Percentiles rank a stretch among this genome's conserved stretches.
Evolutionary conservation across 1,284 basidiomycete species (phyloP).

Genomic region (Apiotrichum siamense): DNA sequence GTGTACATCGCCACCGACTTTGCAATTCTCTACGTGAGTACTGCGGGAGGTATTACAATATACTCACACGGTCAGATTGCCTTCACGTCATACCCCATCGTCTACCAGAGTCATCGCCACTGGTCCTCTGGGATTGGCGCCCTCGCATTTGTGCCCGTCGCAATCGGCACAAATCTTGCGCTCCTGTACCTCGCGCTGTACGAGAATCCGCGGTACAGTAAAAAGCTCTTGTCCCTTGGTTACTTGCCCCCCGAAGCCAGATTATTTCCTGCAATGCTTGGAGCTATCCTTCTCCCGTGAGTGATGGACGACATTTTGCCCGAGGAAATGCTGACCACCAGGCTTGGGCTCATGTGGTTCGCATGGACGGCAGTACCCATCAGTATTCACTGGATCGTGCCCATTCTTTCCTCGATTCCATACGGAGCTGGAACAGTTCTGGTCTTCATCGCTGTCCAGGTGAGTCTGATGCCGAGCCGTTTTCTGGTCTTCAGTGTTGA

Average conservation of each 20-base stretch:
- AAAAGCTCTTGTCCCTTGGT: slow-evolving; percentile 14
- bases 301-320: slow-evolving; percentile 19
- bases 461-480: not conserved
- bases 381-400: slow-evolving; percentile 57
- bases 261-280: slow-evolving; percentile 56
- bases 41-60: not conserved
- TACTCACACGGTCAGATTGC: slow-evolving; percentile 15
- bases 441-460: slow-evolving; percentile 26
- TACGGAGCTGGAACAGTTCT: slow-evolving; percentile 51
- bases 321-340: not conserved
- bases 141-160: slow-evolving; percentile 60
- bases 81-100: slow-evolving; percentile 48
- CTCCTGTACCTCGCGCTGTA: slow-evolving; percentile 54
- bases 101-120: slow-evolving; percentile 24
- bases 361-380: slow-evolving; percentile 55
- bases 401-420: slow-evolving; percentile 57
- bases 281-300: slow-evolving; percentile 55
- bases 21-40: slow-evolving; percentile 30
- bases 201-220: slow-evolving; percentile 23
- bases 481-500: not conserved
- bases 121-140: slow-evolving; percentile 52
- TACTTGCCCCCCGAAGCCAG: slow-evolving; percentile 50
- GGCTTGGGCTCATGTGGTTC: slow-evolving; percentile 23
- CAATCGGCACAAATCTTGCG: slow-evolving; percentile 55
- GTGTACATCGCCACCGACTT: slow-evolving; percentile 26